These are phyloP conservation scores for Syncephalastrum contaminatum DNA, from an alignment of 371 early-diverging fungal species.

Conservation along the genomic window DNA sequence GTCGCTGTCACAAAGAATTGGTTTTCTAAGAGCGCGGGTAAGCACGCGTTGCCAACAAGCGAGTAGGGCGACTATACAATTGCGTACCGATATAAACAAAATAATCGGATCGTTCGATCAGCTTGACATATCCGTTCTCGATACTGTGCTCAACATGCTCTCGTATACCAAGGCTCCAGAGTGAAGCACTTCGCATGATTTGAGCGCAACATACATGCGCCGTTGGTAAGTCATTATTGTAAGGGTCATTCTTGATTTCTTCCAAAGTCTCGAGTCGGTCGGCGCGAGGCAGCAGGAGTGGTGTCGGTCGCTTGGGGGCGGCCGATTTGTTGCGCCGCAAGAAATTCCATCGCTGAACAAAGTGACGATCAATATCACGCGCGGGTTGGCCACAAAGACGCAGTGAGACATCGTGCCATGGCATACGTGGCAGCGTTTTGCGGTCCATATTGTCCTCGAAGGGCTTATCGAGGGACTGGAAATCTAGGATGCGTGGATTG, in stretches of 20 bases:
- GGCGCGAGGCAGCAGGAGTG: conserved; percentile 69
- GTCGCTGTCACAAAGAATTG: conserved; percentile 78
- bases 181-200: conserved; percentile 58
- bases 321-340: conserved; percentile 61
- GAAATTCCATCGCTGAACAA: conserved; percentile 90
- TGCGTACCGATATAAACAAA: conserved; percentile 78
- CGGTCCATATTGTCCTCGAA: conserved; percentile 25
- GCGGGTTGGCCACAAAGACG: conserved; percentile 57
- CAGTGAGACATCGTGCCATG: conserved; percentile 93
- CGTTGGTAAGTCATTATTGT: conserved; percentile 27
- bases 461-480: conserved; percentile 70
- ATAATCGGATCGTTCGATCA: conserved; percentile 72
- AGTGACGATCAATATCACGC: conserved; percentile 81
- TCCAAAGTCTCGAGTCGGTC: conserved; percentile 38
- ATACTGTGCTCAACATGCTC: conserved; percentile 68
- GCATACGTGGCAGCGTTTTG: conserved; percentile 70
- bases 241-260: conserved; percentile 9
- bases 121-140: conserved; percentile 71
- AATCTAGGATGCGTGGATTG: conserved; percentile 87
- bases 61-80: too few relatives aligned
- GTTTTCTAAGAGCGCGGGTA: conserved; percentile 33
- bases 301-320: conserved; percentile 45
- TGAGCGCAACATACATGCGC: conserved; percentile 37
- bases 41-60: background rate
- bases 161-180: conserved; percentile 61